Base-by-base conservation (phyloP, 2,329 filamentous ascomycete species). In the Colletotrichum phormii region DNA sequence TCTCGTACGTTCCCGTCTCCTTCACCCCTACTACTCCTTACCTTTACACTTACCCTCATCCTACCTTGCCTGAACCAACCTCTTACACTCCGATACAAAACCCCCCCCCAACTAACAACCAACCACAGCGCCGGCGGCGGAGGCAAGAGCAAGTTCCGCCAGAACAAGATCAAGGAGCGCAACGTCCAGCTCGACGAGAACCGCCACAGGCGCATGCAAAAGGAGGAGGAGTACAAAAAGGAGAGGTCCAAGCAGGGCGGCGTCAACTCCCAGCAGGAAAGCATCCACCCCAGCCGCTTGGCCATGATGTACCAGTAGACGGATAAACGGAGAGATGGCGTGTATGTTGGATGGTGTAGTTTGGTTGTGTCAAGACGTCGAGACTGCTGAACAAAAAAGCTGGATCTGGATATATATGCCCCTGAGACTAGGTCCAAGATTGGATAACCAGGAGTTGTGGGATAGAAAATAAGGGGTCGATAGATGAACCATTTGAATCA, bases 161-260 rank as follows among this genome's bases (percentile, higher is more conserved):
- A 89, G 79, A 89, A 92, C 71, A 97, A 95, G 85, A 94, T 98
- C 81, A 88, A 90, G 78, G 89, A 89, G 71, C 98, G 98, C 89
- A 98, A 98, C 85, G 86, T 89, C 78, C 96, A 95, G 84, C 88
- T 98, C 62, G 90, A 94, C 76, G 94, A 93, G 78, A 87, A 89
- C 82, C 85, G 89, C 54, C 79, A 82, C 58, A 84, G 87, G 76
- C 82, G 88, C 46, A 85, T 87, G 37, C 82, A 86, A 76, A 83
- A 84, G 71, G 84, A 88, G 81, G 78, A 75, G 64, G 67, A 82
- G 75, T 79, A 76, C 22, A 85, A 84, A 80, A 80, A 77, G 65
- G 79, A 77, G 73, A 84, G 83, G 76, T 74, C 75, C 5, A 78
- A 59, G 4, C 59, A 80, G 67, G 73, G 74, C 55, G 77, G 73